Conservation (phyloP, 306 rosid genomes). For the Fragaria vesca region DNA sequence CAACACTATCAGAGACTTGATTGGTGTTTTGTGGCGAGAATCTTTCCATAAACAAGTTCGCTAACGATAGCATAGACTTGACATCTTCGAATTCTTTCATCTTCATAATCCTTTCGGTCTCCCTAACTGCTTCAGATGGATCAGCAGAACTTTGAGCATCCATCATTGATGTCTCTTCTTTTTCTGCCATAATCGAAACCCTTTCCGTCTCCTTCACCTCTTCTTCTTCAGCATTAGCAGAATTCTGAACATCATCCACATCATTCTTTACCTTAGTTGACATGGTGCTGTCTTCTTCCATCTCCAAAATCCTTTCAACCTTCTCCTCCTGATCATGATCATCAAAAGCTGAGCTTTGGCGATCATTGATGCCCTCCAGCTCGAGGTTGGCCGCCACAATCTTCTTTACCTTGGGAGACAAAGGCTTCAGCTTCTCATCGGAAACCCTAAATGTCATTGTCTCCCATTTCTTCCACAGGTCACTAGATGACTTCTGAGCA, state of each 20-base stretch:
- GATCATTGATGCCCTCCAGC: not conserved
- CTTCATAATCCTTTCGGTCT: conserved; percentile 49
- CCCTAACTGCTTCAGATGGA: conserved; percentile 62
- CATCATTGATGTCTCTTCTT: conserved; percentile 33
- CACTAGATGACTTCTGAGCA: not conserved
- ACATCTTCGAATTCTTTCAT: conserved; percentile 41
- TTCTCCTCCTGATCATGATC: conserved; percentile 25
- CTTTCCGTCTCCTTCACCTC: conserved; percentile 53
- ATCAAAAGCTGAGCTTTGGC: not conserved
- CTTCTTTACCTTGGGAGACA: not conserved
- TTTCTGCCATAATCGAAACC: conserved; percentile 48
- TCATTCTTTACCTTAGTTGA: not conserved
- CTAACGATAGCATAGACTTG: conserved; percentile 47
- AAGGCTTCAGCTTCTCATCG: not conserved
- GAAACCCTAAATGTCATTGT: not conserved
- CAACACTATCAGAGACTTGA: not conserved
- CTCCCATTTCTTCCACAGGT: not conserved
- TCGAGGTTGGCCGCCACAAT: not conserved
- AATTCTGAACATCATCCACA: not conserved
- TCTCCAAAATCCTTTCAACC: not conserved
- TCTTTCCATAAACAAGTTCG: conserved; percentile 48
- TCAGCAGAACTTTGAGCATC: not conserved
- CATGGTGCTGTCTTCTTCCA: not conserved
- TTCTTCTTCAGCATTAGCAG: conserved; percentile 45
- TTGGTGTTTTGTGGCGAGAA: conserved; percentile 18